Evolutionary conservation across 1,284 basidiomycete genomes (phyloP).

Genomic region (Singerocomus rubriflavus): DNA sequence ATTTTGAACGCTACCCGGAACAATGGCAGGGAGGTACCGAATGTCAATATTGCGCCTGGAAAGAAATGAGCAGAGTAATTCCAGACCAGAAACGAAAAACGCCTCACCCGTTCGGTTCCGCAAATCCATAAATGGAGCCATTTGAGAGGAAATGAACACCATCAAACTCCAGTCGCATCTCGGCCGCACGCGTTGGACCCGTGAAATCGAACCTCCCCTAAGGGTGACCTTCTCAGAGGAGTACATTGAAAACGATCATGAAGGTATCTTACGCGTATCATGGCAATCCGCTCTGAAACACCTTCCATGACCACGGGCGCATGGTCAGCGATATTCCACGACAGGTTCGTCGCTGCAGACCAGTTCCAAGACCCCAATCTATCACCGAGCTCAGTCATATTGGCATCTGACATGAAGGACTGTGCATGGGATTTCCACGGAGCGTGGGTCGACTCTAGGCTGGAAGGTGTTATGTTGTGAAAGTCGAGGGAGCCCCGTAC

Average conservation of each 20-base stretch:
- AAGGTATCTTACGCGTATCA: conserved; percentile 57
- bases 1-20: conserved; percentile 54
- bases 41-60: conserved; percentile 60
- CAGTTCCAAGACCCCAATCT: conserved; percentile 65
- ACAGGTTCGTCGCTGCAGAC: conserved; percentile 57
- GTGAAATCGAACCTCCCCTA: conserved; percentile 72
- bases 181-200: conserved; percentile 48
- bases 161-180: conserved; percentile 67
- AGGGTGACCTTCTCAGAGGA: not conserved
- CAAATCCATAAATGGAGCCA: conserved; percentile 76
- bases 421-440: conserved; percentile 52
- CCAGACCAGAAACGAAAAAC: not conserved
- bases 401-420: conserved; percentile 45
- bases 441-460: conserved; percentile 35
- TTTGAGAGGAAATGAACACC: conserved; percentile 77
- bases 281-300: conserved; percentile 43
- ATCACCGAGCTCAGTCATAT: conserved; percentile 49
- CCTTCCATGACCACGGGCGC: conserved; percentile 29
- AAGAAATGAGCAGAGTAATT: not conserved
- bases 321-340: conserved; percentile 65
- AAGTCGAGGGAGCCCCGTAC: conserved; percentile 59
- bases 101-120: conserved; percentile 60
- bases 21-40: conserved; percentile 62
- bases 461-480: conserved; percentile 58
- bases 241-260: not conserved